phyloP scores from a whole-genome alignment of 129 eudicot species.

The Tagetes erecta region DNA sequence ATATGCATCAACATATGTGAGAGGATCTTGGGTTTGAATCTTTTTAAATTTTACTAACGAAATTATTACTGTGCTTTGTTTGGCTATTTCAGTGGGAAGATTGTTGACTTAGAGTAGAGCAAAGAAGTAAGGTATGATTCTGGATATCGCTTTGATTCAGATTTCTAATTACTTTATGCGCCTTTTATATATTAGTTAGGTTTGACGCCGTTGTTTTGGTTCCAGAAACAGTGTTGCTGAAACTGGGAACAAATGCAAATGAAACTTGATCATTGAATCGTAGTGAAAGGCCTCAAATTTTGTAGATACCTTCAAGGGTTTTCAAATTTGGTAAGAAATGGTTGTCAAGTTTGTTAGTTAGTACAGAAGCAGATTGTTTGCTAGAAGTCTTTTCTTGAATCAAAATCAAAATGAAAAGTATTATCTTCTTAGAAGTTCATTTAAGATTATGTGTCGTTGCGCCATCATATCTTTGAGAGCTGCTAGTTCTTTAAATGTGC shows the following conservation, averaged over 20 bases:
- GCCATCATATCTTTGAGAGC: not conserved
- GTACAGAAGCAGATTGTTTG: constrained; percentile 6
- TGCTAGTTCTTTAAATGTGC: not conserved
- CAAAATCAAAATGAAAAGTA: constrained; percentile 14
- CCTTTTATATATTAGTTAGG: not conserved
- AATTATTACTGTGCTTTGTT: not conserved
- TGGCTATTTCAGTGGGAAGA: constrained; percentile 44
- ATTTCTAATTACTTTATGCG: not conserved
- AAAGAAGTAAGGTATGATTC: constrained; percentile 24
- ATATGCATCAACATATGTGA: constrained; percentile 2
- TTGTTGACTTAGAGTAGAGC: constrained; percentile 24
- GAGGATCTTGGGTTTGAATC: constrained; percentile 4
- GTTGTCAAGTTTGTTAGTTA: constrained; percentile 28
- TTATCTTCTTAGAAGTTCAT: not conserved
- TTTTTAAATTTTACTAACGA: not conserved
- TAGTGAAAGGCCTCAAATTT: constrained; percentile 18
- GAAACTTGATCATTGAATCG: constrained; percentile 28
- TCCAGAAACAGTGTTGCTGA: constrained; percentile 22
- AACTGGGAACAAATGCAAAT: constrained; percentile 17
- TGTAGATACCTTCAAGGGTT: constrained; percentile 35
- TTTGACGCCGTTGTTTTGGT: constrained; percentile 4
- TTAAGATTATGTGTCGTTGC: not conserved
- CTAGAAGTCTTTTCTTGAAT: constrained; percentile 27
- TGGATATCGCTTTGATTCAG: constrained; percentile 1
- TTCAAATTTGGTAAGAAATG: constrained; percentile 31